Evolutionary conservation across 164 flowering plant species (phyloP), one percentile per base, ranked within the genome.

Genomic region (Liquidambar formosana): DNA sequence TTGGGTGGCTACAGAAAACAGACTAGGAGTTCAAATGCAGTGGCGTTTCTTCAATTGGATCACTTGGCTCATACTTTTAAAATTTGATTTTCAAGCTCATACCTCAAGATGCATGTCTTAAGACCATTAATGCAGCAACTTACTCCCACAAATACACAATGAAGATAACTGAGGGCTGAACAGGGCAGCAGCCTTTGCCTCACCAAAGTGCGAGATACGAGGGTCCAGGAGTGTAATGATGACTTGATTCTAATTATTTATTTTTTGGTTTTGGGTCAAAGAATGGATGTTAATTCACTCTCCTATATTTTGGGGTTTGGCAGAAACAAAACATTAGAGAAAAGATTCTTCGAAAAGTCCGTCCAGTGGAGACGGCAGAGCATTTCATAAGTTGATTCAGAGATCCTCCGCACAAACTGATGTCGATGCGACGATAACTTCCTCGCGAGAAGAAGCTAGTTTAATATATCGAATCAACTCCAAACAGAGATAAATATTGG

Each of bases 1-100:
- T 89, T 25, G 89, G 88, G 5, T 89, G 90, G 93, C 68, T 86
- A 49, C 86, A 80, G 60, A 85, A 71, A 57, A 60, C 73, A 57
- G 86, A 84, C 47, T 80, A 83, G 75, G 63, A 71, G 26, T 10
- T 27, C 8, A 14, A n/a, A 10, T 57, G 46, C 45, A 47, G 49
- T 10, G 21, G 56, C n/a, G 4, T 67, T 4, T 57, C 46, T 19
- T 22, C 27, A 19, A 48, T 51, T 57, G 62, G 27, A 57, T 54
- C 49, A 6, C 11, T 54, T 43, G 19, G 57, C 65, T 26, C 15
- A 57, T 57, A 33, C 10, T 19, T 57, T 14, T 5, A 3, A 57
- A 26, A 25, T 25, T 25, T 25, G 60, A 5, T 26, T 22, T 0
- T 26, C 38, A 22, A 57, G 60, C 1, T 57, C 38, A 21, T n/a